Conservation (phyloP, 768 basidiomycete genomes). For the Calocybe indica region DNA sequence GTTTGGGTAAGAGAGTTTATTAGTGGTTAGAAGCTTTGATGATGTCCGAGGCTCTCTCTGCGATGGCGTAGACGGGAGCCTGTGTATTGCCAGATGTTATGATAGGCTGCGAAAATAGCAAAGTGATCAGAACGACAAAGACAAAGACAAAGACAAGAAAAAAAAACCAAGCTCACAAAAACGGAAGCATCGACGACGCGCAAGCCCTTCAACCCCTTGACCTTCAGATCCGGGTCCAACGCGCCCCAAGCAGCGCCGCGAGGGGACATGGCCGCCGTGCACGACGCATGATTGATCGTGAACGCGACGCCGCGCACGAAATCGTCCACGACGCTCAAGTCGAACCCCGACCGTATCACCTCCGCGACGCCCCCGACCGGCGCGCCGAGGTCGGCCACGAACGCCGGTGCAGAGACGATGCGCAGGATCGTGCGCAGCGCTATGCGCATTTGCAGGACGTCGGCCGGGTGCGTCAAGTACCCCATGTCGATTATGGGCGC, state of each 20-base stretch:
- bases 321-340: conserved; percentile 15
- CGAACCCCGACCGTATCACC: conserved; percentile 14
- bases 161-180: conserved; percentile 6
- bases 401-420: conserved; percentile 14
- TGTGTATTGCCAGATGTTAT: conserved; percentile 11
- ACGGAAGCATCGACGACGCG: conserved; percentile 29
- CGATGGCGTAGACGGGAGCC: conserved; percentile 10
- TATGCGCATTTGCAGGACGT: conserved; percentile 16
- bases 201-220: conserved; percentile 23
- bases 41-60: conserved; percentile 10
- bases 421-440: conserved; percentile 11
- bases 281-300: conserved; percentile 19
- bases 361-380: conserved; percentile 4
- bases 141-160: neutral
- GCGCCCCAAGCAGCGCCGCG: conserved; percentile 17
- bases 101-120: conserved; percentile 3
- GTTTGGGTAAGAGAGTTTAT: too few relatives aligned
- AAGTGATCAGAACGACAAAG: neutral
- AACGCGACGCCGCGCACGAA: conserved; percentile 8
- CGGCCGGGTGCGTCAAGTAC: conserved; percentile 23
- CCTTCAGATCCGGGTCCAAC: conserved; percentile 22
- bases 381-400: conserved; percentile 13
- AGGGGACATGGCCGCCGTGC: conserved; percentile 21
- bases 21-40: conserved; percentile 5
- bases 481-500: conserved; percentile 40